Evolutionary conservation across 139 green algal genomes (phyloP), one percentile per base, ranked within the genome.

Genomic region (Volvox africanus): DNA sequence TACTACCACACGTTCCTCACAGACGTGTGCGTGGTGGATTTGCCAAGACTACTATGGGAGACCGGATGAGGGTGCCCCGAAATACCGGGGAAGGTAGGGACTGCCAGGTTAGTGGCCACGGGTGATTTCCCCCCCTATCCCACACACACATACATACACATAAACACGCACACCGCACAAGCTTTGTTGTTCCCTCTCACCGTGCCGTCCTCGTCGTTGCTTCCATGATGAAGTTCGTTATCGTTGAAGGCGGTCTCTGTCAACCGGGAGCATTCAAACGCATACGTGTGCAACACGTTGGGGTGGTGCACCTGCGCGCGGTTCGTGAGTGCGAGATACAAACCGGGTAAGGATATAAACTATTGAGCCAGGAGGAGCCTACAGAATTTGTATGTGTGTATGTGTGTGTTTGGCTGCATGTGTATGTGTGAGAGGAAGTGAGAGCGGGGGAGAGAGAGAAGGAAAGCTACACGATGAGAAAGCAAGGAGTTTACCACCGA

Each of bases 231-330:
- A 13, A 50, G 68, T 12, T 80, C 73, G n/a, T 18, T 44, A 2
- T 80, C 73, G 28, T 55, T 50, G 73, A 88, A 78, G 62, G 62
- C 77, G 62, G 62, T 62, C 62, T 78, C 82, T 20, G 62, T 88
- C 19, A 88, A 33, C 9, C 82, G 82, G 17, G 61, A 26, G 44
- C 68, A 68, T 12, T 78, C 61, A 33, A 78, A 78, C 20, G 30
- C 19, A 33, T 88, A 88, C 28, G 82, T 88, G 61, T 26, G 18
- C 9, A 88, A 13, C 32, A 88, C 82, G 22, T 88, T 88, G 82
- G 82, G 82, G 62, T 88, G 82, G 20, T 68, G 16, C 19, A 88
- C 61, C 80, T 86, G 80, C 3, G 78, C 44, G 80, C 2, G 36
- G 11, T n/a, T 55, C 3, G 75, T n/a, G n/a, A n/a, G n/a, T n/a